A percentile compares a stretch with the other conserved stretches of the same genome.
phyloP scores from a whole-genome alignment of 768 basidiomycete genomes.

The Neoboletus subvelutipes region DNA sequence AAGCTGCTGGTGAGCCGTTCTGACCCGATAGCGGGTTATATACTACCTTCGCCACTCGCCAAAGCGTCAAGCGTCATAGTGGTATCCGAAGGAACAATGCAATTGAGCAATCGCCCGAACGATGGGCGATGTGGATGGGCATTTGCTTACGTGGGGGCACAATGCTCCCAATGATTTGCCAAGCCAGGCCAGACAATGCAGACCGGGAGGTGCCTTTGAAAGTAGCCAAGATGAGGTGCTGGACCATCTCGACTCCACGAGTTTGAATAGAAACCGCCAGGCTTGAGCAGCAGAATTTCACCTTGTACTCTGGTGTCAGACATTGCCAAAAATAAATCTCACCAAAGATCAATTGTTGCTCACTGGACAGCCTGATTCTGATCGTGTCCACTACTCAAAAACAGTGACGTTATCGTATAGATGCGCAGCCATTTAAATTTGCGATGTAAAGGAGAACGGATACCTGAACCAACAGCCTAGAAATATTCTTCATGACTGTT shows the following conservation, averaged over 20 bases:
- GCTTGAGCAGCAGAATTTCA: too few species aligned
- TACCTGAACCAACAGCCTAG: conserved; percentile 5
- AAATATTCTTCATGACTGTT: conserved; percentile 37
- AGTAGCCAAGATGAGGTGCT: not conserved
- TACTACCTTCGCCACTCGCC: conserved; percentile 27
- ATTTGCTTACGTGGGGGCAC: conserved; percentile 11
- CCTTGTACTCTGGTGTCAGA: not conserved
- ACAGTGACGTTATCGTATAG: not conserved
- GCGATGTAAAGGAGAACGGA: not conserved
- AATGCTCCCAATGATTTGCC: not conserved
- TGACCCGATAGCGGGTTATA: conserved; percentile 16
- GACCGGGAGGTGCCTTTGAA: conserved; percentile 7
- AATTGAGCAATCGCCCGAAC: conserved; percentile 7
- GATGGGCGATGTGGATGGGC: conserved; percentile 12
- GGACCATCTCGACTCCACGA: not conserved
- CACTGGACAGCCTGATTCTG: not conserved
- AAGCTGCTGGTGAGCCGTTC: not conserved
- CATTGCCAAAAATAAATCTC: conserved; percentile 2
- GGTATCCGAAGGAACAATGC: conserved; percentile 23
- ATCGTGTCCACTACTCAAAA: not conserved
- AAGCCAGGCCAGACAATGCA: not conserved
- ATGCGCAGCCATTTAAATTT: not conserved
- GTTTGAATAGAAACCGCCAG: not conserved
- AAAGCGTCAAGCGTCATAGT: conserved; percentile 23
- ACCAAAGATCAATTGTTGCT: conserved; percentile 2